Base-by-base conservation (phyloP, 148 eudicot genomes). In the Chenopodium berlandieri region DNA sequence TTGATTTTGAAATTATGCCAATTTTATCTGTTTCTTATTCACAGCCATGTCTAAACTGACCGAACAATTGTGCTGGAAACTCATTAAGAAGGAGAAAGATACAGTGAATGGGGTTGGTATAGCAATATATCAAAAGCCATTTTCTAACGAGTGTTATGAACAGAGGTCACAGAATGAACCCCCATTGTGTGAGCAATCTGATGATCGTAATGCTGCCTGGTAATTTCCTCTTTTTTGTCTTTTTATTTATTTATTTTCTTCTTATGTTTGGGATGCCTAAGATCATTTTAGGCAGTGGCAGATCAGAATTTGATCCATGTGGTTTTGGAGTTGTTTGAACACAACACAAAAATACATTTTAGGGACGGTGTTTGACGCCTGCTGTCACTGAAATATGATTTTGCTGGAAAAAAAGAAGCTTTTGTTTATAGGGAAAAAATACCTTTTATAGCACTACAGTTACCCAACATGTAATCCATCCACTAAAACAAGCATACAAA, bases 21-120 rank as follows among this genome's bases (percentile, higher is more conserved):
- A 56, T 4, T 16, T 27, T 75, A 9, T 64, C 48, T 75, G 54
- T 67, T 87, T 79, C 34, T 17, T 64, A 32, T 75, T 79, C 73
- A 82, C 98, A 94, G 98, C 93, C 86, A 94, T 94, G 98, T 88
- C 91, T 83, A 77, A 90, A 81, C 84, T 94, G 80, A 90, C 93
- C 17, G 81, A 94, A 71, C 81, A 88, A 66, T 91, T 94, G 88
- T 94, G 98, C 91, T 94, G 98, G 98, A 91, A 92, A 75, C 88
- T 89, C 83, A 75, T 92, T 71, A 81, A 88, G 84, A 90, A 88
- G 84, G 88, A 83, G 37, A 94, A 86, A 85, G 98, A 94, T 88
- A 85, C 73, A 72, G 84, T 94, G 80, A 92, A 94, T 86, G 79
- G 72, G 83, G 92, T 94, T 71, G 97, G 98, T 70, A 78, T 92